Base-by-base conservation (phyloP, 768 basidiomycete species). In the Filobasidium floriforme region DNA sequence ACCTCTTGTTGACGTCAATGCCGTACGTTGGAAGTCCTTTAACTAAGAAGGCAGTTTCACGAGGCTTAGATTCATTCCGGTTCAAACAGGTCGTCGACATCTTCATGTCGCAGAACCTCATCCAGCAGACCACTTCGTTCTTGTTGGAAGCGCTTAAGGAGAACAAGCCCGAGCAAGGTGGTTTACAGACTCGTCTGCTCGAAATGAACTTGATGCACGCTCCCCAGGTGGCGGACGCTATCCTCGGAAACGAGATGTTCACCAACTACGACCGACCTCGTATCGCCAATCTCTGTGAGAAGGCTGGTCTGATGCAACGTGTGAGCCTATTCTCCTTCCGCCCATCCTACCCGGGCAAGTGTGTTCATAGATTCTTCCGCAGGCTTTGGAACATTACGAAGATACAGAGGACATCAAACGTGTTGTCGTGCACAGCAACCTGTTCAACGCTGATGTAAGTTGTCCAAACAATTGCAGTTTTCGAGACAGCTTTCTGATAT, bases 81-180 rank as follows among this genome's bases (percentile, higher is more conserved):
- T 37, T 37, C 32, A 87, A 89, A 97, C 63, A 49, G 46, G 46
- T 49, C 14, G 92, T 97, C 67, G 96, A 99, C 74, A 96, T 98
- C 73, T 98, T 99, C 83, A 96, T 97, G 92, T 89, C 89, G 0
- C 93, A 96, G 77, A 98, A 97, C 81, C 91, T 98, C 92, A 93
- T 98, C 66, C 96, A 98, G 79, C 94, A 93, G 22, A 96, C 96
- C 6, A 99, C 96, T 0, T 93, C 92, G 0, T 98, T 99, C 87
- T 82, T 98, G 59, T 81, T 99, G 66, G 96, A 98, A 75, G 96
- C 93, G 24, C 83, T 99, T 72, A 98, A 99, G 82, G 96, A 99
- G 64, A 98, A 99, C 82, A 89, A 89, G 76, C 90, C 93, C 0
- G 96, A 99, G 78, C 94, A 99, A 76, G 94, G 86, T 0, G 92